Conservation (phyloP, 768 basidiomycete genomes). For the Russula compacta region DNA sequence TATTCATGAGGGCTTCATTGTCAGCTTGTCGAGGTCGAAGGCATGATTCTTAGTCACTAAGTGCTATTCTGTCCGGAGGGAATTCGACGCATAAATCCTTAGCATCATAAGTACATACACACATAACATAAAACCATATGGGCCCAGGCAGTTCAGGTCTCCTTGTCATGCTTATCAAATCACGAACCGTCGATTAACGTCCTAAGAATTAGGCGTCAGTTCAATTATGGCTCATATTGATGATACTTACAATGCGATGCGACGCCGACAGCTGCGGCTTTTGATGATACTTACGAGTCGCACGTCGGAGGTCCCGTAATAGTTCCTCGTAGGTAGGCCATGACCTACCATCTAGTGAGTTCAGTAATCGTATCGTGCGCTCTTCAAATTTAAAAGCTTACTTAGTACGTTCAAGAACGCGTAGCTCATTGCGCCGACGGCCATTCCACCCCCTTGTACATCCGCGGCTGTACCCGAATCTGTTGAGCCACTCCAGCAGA, state of each 20-base stretch:
- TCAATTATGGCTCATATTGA: not conserved
- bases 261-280: constrained; percentile 20
- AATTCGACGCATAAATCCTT: not conserved
- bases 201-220: not conserved
- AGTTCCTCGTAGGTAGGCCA: constrained; percentile 16
- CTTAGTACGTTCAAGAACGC: constrained; percentile 18
- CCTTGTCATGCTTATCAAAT: constrained; percentile 1
- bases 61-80: not conserved
- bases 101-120: constrained; percentile 3
- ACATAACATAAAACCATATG: not conserved
- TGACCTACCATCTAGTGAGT: constrained; percentile 9
- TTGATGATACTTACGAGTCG: constrained; percentile 18
- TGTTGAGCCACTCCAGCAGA: constrained; percentile 20
- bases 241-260: constrained; percentile 16
- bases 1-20: too few relatives aligned
- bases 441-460: constrained; percentile 4
- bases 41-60: not conserved
- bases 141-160: not conserved
- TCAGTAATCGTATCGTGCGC: not conserved
- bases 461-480: constrained; percentile 15
- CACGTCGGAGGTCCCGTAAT: constrained; percentile 12
- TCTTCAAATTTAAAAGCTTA: not conserved
- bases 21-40: too few relatives aligned
- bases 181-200: constrained; percentile 6
- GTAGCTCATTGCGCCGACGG: constrained; percentile 21